Base-by-base conservation (phyloP, 805 yeast genomes). In the Ascoidea asiatica region DNA sequence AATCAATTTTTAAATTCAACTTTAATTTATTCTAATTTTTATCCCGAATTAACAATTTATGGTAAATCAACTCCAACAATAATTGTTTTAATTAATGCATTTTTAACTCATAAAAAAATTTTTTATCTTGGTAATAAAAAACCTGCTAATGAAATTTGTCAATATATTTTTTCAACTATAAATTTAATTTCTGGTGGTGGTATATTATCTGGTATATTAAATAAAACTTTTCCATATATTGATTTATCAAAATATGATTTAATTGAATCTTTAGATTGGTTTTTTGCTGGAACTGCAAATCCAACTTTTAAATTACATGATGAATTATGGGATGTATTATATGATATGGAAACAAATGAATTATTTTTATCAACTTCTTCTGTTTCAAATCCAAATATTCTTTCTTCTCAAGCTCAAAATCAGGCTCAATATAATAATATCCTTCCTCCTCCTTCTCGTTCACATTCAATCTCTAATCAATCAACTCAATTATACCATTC, bases 261-360 rank as follows among this genome's bases (percentile, higher is more conserved):
- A 8, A 59, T 76, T 47, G 65, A 66, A 42, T 59, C 63, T 42
- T 67, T 75, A 42, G 68, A 64, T 11, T 73, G 76, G 15, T 75
- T 59, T 52, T 59, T 75, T 48, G 81, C 80, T 1, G 81, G 81
- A 15, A 76, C 77, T 33, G 74, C 75, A 46, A 75, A 76, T 55
- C 78, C 80, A 5, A 73, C 77, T 39, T 75, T 75, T 59, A 71
- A 71, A 50, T 56, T 65, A 40, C 75, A 74, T 49, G 75, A 75
- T 39, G 63, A 60, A 41, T 62, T 77, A 55, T 75, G 79, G 77
- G 81, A 75, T 50, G 53, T 75, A 11, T 56, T 75, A 37, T 70
- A 73, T 48, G 79, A 76, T 51, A 56, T 75, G 43, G 79, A 76
- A 49, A 47, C 65, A 8, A 66, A 67, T 33, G 43, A 48, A 19